Evolutionary conservation across 2,329 filamentous ascomycete genomes (phyloP).

Genomic region (Diaporthe nobilis): DNA sequence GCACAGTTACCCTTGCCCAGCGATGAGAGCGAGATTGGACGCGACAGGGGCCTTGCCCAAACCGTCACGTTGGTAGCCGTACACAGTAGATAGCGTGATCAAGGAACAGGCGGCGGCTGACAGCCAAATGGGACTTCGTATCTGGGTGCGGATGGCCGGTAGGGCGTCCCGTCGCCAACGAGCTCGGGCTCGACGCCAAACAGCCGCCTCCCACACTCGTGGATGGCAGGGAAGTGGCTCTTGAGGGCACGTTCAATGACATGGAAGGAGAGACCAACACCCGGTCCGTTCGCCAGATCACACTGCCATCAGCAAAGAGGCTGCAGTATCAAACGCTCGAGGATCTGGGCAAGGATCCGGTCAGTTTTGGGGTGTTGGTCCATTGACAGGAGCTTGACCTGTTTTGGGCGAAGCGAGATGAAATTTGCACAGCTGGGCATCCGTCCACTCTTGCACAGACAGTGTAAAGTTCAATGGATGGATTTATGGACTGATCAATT

Average conservation of each 20-base stretch:
- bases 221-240: neutral
- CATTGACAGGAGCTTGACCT: slow-evolving; percentile 27
- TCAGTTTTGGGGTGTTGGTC: slow-evolving; percentile 18
- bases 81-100: slow-evolving; percentile 5
- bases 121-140: slow-evolving; percentile 28
- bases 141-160: neutral
- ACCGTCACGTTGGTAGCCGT: slow-evolving; percentile 6
- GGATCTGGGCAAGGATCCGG: slow-evolving; percentile 9
- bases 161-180: neutral
- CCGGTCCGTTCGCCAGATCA: neutral
- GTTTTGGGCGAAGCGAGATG: slow-evolving; percentile 21
- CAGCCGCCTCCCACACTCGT: slow-evolving; percentile 6
- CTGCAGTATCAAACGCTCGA: neutral
- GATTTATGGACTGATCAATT: neutral
- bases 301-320: neutral
- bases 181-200: slow-evolving; percentile 5
- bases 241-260: neutral
- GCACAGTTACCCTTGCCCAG: neutral
- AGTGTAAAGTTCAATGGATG: neutral
- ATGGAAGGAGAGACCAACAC: neutral
- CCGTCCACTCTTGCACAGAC: slow-evolving; percentile 28
- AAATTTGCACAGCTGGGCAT: slow-evolving; percentile 26
- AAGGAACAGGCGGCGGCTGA: slow-evolving; percentile 18
- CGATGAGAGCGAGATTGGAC: slow-evolving; percentile 20
- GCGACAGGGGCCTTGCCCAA: slow-evolving; percentile 9